A percentile compares a stretch with the other conserved stretches of the same genome.
phyloP scores from a whole-genome alignment of 73 alveolate species.

The Tetrahymena malaccensis region DNA sequence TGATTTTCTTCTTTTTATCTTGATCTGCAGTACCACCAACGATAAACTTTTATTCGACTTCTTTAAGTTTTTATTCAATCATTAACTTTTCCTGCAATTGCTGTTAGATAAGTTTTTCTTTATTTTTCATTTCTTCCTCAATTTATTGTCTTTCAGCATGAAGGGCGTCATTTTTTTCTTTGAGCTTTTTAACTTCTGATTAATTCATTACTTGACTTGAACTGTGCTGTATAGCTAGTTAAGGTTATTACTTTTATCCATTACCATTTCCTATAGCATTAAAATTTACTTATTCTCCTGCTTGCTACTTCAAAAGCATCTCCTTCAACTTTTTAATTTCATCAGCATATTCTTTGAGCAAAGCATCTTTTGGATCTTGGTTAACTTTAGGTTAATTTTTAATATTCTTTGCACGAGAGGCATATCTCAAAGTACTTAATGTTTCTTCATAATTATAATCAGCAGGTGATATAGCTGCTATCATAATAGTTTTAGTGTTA shows the following conservation, averaged over 20 bases:
- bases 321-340: constrained; percentile 79
- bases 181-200: constrained; percentile 2
- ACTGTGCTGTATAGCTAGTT: constrained; percentile 1
- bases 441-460: constrained; percentile 95
- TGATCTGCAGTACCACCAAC: constrained; percentile 61
- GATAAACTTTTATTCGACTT: constrained; percentile 51
- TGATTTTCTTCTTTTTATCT: constrained; percentile 56
- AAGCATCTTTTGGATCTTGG: constrained; percentile 99
- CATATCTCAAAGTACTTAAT: constrained; percentile 92
- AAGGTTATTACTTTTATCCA: not conserved
- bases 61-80: constrained; percentile 21
- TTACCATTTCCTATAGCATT: not conserved
- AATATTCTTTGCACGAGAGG: constrained; percentile 93
- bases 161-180: constrained; percentile 1
- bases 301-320: constrained; percentile 23
- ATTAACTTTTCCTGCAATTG: constrained; percentile 6
- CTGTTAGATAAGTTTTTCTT: not conserved
- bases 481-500: constrained; percentile 97
- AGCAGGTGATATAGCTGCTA: constrained; percentile 95
- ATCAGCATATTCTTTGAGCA: constrained; percentile 86
- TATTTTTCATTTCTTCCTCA: constrained; percentile 19
- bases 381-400: constrained; percentile 92
- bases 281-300: constrained; percentile 14
- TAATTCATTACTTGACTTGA: not conserved
- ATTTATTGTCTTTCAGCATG: constrained; percentile 30